phyloP scores from a whole-genome alignment of 768 basidiomycete genomes.

The Suillus hirtellus region DNA sequence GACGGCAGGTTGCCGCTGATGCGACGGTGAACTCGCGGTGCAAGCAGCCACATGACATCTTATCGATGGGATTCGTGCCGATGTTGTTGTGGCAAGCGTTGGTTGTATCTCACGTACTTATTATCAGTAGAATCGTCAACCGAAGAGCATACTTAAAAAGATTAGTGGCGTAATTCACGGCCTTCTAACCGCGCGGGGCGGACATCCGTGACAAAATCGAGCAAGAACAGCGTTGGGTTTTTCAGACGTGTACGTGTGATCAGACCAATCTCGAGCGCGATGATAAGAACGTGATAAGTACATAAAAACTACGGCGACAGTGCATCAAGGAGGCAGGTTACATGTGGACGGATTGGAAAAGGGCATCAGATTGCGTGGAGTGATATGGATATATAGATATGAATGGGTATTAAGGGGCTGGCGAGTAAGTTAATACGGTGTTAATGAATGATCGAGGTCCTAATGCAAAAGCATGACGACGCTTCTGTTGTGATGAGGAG shows the following conservation, averaged over 20 bases:
- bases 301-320: constrained; percentile 29
- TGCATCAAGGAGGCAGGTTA: constrained; percentile 26
- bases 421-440: constrained; percentile 35
- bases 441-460: constrained; percentile 40
- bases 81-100: not conserved
- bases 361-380: constrained; percentile 25
- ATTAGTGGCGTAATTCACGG: constrained; percentile 1
- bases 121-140: not conserved
- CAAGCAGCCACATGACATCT: not conserved
- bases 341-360: constrained; percentile 21
- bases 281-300: constrained; percentile 25
- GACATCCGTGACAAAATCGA: constrained; percentile 24
- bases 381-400: constrained; percentile 33
- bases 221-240: not conserved
- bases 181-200: constrained; percentile 26
- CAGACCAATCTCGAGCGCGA: not conserved
- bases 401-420: constrained; percentile 37
- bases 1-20: not conserved
- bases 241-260: constrained; percentile 5
- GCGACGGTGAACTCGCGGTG: not conserved
- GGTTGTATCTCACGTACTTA: not conserved
- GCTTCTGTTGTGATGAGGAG: constrained; percentile 26
- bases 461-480: constrained; percentile 37
- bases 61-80: not conserved
- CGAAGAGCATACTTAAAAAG: constrained; percentile 5